phyloP scores from a whole-genome alignment of 108 stramenopile species.

The Chaetoceros muelleri region DNA sequence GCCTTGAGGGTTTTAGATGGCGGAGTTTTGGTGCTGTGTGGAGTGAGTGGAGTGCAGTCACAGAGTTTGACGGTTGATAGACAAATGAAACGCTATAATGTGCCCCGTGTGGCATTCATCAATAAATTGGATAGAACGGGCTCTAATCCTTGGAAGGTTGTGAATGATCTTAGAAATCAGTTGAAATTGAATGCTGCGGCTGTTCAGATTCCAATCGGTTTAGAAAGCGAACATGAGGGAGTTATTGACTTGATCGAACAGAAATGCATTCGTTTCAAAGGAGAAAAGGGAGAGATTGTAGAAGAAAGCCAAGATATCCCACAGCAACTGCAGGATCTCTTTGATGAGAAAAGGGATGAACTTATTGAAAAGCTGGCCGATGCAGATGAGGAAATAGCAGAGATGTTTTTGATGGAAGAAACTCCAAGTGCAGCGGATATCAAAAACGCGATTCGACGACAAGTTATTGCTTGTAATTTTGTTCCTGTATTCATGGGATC shows the following conservation, averaged over 20 bases:
- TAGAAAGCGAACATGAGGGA: conserved; percentile 87
- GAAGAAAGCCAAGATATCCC: conserved; percentile 73
- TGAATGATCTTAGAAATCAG: conserved; percentile 71
- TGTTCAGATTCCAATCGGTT: conserved; percentile 95
- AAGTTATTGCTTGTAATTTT: conserved; percentile 83
- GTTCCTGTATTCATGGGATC: conserved; percentile 99
- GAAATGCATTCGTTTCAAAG: conserved; percentile 70
- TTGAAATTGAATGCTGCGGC: conserved; percentile 93
- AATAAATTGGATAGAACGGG: conserved; percentile 99
- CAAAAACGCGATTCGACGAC: conserved; percentile 82
- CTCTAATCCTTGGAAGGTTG: conserved; percentile 87
- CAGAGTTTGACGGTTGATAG: conserved; percentile 98
- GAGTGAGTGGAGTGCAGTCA: conserved; percentile 97
- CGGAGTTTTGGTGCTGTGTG: conserved; percentile 92
- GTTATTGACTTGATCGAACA: conserved; percentile 87
- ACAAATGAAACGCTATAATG: conserved; percentile 99
- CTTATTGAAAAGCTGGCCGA: conserved; percentile 92
- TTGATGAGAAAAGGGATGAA: conserved; percentile 70
- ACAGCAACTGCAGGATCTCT: conserved; percentile 53
- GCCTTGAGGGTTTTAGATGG: conserved; percentile 98
- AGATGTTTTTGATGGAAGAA: conserved; percentile 95
- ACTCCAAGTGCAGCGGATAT: conserved; percentile 70
- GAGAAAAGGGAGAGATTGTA: conserved; percentile 81
- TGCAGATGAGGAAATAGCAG: conserved; percentile 94
- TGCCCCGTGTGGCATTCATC: conserved; percentile 97